Percentiles rank a stretch among this genome's conserved stretches.
phyloP scores from a whole-genome alignment of 306 rosid genomes.

The Gastrolobium bilobum region DNA sequence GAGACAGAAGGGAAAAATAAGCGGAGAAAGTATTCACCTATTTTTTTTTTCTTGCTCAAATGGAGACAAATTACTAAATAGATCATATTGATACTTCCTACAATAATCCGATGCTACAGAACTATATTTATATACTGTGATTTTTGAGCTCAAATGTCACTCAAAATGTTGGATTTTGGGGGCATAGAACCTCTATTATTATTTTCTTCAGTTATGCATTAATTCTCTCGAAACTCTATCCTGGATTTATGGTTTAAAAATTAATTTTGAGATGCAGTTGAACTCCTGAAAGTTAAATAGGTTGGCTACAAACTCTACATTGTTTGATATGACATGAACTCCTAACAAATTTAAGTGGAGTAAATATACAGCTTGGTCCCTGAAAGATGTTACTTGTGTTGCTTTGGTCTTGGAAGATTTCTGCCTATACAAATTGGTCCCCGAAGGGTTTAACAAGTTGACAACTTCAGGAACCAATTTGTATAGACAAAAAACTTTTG shows the following conservation, averaged over 20 bases:
- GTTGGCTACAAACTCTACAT: not conserved
- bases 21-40: not conserved
- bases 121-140: not conserved
- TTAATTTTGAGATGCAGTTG: not conserved
- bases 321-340: not conserved
- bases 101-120: not conserved
- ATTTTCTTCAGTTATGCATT: not conserved
- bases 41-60: not conserved
- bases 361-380: no score
- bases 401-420: no score
- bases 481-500: no score
- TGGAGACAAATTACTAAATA: not conserved
- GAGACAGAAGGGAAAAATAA: not conserved
- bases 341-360: not conserved
- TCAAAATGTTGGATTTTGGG: constrained; percentile 25
- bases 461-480: no score
- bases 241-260: constrained; percentile 12
- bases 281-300: constrained; percentile 3
- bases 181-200: not conserved
- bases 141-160: not conserved
- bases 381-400: no score
- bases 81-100: not conserved
- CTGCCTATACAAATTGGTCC: no score
- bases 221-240: not conserved
- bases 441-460: no score